Percentiles rank a stretch among this genome's conserved stretches.
Evolutionary conservation across 2,329 filamentous ascomycete species (phyloP).

Genomic region (Alternaria metachromatica): DNA sequence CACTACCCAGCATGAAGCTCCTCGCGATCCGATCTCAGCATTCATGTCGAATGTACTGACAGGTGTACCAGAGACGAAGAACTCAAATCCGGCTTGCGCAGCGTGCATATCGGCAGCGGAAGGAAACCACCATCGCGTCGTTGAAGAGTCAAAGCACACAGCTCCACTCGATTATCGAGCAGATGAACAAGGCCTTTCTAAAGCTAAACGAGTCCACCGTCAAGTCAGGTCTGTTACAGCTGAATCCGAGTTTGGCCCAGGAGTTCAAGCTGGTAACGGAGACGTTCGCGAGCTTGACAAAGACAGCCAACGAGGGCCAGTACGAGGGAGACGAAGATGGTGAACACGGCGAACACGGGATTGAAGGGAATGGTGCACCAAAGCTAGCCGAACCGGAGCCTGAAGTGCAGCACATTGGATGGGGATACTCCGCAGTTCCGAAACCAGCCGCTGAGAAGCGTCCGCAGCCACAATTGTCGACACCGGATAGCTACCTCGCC

Average conservation of each 20-base stretch:
- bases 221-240: constrained; percentile 63
- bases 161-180: constrained; percentile 72
- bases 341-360: constrained; percentile 38
- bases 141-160: constrained; percentile 73
- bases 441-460: not conserved
- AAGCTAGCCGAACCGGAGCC: constrained; percentile 10
- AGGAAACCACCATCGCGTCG: constrained; percentile 79
- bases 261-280: constrained; percentile 65
- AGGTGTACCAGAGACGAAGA: constrained; percentile 68
- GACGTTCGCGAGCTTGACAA: constrained; percentile 64
- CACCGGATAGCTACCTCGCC: constrained; percentile 20
- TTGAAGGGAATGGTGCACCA: constrained; percentile 7
- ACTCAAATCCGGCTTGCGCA: constrained; percentile 89
- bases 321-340: constrained; percentile 37
- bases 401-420: constrained; percentile 29
- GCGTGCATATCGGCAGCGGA: constrained; percentile 81
- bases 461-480: constrained; percentile 5
- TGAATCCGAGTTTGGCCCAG: constrained; percentile 63
- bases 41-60: constrained; percentile 15
- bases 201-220: constrained; percentile 69
- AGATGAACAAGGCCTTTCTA: constrained; percentile 76
- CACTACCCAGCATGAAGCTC: not conserved
- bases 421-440: constrained; percentile 30
- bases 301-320: constrained; percentile 49
- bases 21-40: not conserved